Percentiles rank a stretch among this genome's conserved stretches.
phyloP scores from a whole-genome alignment of 2,329 filamentous ascomycete species.

The Dothiorella sarmentorum region DNA sequence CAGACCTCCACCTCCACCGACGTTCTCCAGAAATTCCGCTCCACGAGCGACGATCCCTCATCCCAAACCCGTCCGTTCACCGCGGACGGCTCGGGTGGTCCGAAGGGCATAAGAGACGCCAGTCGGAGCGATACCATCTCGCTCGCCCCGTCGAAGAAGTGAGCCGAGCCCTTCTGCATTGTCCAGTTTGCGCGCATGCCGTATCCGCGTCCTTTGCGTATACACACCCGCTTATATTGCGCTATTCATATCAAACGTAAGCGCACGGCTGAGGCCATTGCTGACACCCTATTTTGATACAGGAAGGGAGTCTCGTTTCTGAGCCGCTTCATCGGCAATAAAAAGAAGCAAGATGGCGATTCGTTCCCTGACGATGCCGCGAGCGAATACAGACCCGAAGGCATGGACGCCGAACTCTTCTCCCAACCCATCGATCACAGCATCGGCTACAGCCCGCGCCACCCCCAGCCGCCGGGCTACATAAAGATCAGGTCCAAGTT shows the following conservation, averaged over 20 bases:
- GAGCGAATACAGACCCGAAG: slow-evolving; percentile 65
- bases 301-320: slow-evolving; percentile 90
- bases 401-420: slow-evolving; percentile 79
- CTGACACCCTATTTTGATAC: slow-evolving; percentile 17
- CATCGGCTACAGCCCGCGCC: slow-evolving; percentile 74
- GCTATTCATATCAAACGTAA: slow-evolving; percentile 18
- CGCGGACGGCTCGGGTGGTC: slow-evolving; percentile 51
- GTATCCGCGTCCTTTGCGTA: neutral
- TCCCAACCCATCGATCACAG: slow-evolving; percentile 65
- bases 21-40: slow-evolving; percentile 55
- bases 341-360: slow-evolving; percentile 58
- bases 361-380: slow-evolving; percentile 34
- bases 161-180: slow-evolving; percentile 23
- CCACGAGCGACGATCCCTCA: slow-evolving; percentile 40
- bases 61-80: slow-evolving; percentile 30
- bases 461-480: slow-evolving; percentile 86
- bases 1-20: slow-evolving; percentile 62
- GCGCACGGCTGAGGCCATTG: slow-evolving; percentile 13
- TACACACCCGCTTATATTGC: slow-evolving; percentile 1
- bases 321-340: slow-evolving; percentile 74
- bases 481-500: slow-evolving; percentile 79
- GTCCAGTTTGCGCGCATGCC: neutral
- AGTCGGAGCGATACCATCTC: slow-evolving; percentile 7
- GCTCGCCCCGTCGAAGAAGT: slow-evolving; percentile 27
- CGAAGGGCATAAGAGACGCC: slow-evolving; percentile 23